A percentile compares a stretch with the other conserved stretches of the same genome.
Evolutionary conservation across 2,329 filamentous ascomycete species (phyloP).

Genomic region (Paecilomyces variotii): DNA sequence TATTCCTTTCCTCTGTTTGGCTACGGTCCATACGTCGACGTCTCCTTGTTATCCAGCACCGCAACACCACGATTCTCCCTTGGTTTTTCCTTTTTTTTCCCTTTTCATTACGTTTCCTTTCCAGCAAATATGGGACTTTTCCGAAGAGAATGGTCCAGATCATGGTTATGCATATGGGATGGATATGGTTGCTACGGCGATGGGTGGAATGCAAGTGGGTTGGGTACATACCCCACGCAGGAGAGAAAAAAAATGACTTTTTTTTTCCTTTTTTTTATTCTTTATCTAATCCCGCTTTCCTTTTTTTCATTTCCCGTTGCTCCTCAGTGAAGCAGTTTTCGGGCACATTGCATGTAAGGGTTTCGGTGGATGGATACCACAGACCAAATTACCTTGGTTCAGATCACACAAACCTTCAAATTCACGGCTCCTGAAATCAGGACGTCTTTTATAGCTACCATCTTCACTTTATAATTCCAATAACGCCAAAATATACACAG

Average conservation of each 20-base stretch:
- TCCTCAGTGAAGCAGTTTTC: not conserved
- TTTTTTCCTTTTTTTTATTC: not conserved
- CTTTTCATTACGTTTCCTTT: not conserved
- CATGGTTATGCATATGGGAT: not conserved
- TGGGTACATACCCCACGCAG: not conserved
- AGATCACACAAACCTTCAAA: not conserved
- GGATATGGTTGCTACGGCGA: not conserved
- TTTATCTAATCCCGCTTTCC: not conserved
- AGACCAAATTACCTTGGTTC: not conserved
- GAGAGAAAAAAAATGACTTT: not conserved
- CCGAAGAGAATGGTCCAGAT: not conserved
- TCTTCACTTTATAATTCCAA: not conserved
- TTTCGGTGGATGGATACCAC: not conserved
- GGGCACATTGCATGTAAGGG: not conserved
- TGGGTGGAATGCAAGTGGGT: not conserved
- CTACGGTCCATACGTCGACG: constrained; percentile 3
- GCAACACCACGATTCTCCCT: not conserved
- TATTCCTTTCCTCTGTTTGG: not conserved
- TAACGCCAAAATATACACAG: not conserved
- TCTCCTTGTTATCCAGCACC: not conserved
- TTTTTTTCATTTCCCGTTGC: not conserved
- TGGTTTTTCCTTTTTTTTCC: not conserved
- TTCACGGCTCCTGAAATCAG: not conserved
- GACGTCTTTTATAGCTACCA: not conserved
- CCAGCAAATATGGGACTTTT: not conserved